Evolutionary conservation across 2,329 filamentous ascomycete species (phyloP).

Genomic region (Aphanoascus verrucosus): DNA sequence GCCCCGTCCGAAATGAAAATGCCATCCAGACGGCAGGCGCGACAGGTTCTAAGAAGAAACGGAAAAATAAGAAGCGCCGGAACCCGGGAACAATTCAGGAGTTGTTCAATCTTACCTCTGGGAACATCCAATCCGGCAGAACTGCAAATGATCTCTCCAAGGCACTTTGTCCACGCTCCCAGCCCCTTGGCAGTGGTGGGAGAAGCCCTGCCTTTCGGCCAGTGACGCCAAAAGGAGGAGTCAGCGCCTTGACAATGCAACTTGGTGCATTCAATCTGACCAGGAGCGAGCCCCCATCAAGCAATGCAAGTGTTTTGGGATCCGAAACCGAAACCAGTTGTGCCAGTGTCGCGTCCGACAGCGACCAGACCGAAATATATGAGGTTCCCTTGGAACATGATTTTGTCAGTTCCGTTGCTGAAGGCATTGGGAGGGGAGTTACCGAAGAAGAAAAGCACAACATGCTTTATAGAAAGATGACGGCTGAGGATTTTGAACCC

Average conservation of each 20-base stretch:
- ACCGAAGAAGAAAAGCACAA: constrained; percentile 43
- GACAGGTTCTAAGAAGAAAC: constrained; percentile 26
- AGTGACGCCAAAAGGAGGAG: constrained; percentile 48
- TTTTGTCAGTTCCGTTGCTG: constrained; percentile 58
- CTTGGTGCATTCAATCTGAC: constrained; percentile 66
- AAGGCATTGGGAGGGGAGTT: constrained; percentile 29
- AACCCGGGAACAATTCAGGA: constrained; percentile 8
- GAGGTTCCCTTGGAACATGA: constrained; percentile 76
- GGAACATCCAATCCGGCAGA: not conserved
- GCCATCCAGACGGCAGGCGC: not conserved
- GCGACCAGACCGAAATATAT: constrained; percentile 63
- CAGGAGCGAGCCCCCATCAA: constrained; percentile 48
- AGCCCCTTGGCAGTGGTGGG: not conserved
- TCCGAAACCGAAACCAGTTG: constrained; percentile 42
- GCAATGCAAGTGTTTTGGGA: constrained; percentile 40
- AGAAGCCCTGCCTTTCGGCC: constrained; percentile 26
- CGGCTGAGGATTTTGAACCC: constrained; percentile 77
- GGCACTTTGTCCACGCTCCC: not conserved
- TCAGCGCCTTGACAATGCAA: constrained; percentile 71
- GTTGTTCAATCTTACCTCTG: not conserved
- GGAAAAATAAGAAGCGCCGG: constrained; percentile 33
- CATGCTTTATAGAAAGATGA: constrained; percentile 66
- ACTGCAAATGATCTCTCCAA: not conserved
- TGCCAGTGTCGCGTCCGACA: constrained; percentile 50
- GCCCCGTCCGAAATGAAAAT: constrained; percentile 9